These are phyloP conservation scores for Xenosphaeropsis pyriputrescens DNA, from an alignment of 2,329 filamentous ascomycete genomes.

Conservation along the genomic window DNA sequence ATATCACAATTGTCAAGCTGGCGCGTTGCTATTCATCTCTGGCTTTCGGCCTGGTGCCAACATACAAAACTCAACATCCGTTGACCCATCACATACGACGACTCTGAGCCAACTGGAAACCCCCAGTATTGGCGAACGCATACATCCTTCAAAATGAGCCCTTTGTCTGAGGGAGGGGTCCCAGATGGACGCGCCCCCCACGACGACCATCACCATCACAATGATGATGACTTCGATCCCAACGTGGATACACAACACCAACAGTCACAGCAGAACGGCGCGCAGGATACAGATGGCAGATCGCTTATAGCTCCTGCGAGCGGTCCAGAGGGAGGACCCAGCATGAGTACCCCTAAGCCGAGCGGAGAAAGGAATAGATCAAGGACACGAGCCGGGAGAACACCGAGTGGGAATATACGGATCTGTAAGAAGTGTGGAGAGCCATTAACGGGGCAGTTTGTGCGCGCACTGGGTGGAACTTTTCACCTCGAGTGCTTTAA, in stretches of 20 bases:
- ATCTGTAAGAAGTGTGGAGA: constrained; percentile 80
- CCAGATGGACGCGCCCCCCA: neutral
- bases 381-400: constrained; percentile 35
- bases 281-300: constrained; percentile 12
- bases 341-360: constrained; percentile 4
- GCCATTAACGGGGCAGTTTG: constrained; percentile 84
- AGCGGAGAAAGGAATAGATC: constrained; percentile 45
- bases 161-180: constrained; percentile 19
- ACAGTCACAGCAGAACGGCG: neutral
- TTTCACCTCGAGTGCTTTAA: constrained; percentile 98
- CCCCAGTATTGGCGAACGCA: neutral
- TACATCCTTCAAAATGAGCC: constrained; percentile 13
- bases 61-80: constrained; percentile 2
- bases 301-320: constrained; percentile 8
- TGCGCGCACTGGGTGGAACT: constrained; percentile 81
- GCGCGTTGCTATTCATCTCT: too few species aligned
- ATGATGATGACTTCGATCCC: neutral
- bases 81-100: constrained; percentile 6
- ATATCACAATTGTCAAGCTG: too few species aligned
- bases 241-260: constrained; percentile 1
- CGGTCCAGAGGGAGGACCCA: constrained; percentile 4
- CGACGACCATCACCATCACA: neutral
- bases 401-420: constrained; percentile 43
- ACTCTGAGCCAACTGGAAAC: neutral
- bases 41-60: too few species aligned